These are phyloP conservation scores for Yamadazyma taylorii DNA, from an alignment of 1,139 yeast species.

Conservation along the genomic window DNA sequence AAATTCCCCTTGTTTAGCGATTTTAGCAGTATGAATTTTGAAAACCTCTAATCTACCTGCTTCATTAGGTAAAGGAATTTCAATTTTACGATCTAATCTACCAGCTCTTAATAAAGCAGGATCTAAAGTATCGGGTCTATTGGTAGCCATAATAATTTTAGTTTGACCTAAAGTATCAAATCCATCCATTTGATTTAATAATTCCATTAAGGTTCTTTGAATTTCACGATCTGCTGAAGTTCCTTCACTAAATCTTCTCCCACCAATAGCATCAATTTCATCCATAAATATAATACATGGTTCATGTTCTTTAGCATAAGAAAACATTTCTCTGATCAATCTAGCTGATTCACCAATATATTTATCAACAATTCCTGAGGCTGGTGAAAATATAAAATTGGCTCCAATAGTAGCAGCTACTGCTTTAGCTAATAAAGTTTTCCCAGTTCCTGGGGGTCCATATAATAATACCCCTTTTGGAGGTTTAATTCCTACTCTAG, in stretches of 20 bases:
- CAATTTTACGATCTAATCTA: constrained; percentile 95
- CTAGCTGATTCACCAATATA: constrained; percentile 98
- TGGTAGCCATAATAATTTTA: constrained; percentile 98
- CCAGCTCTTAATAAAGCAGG: constrained; percentile 99
- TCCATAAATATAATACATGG: constrained; percentile 99
- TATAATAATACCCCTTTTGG: constrained; percentile 96
- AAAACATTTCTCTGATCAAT: constrained; percentile 96
- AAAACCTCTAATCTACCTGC: constrained; percentile 93
- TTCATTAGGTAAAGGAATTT: constrained; percentile 94
- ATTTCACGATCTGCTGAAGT: constrained; percentile 99
- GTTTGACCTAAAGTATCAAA: constrained; percentile 97
- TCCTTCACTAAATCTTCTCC: constrained; percentile 97
- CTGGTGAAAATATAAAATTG: constrained; percentile 95
- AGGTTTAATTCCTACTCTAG: constrained; percentile 95
- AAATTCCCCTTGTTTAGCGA: constrained; percentile 90
- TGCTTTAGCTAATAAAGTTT: constrained; percentile 92
- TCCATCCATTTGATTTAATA: constrained; percentile 98
- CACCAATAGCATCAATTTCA: constrained; percentile 99
- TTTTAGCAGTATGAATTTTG: constrained; percentile 88
- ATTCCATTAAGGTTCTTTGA: constrained; percentile 97
- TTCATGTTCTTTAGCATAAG: constrained; percentile 96
- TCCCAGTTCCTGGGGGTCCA: constrained; percentile 99
- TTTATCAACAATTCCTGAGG: constrained; percentile 97
- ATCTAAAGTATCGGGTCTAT: constrained; percentile 96
- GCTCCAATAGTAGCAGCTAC: constrained; percentile 99